Percentiles rank a stretch among this genome's conserved stretches.
Evolutionary conservation across 164 flowering plant species (phyloP).

Genomic region (Taxillus chinensis): DNA sequence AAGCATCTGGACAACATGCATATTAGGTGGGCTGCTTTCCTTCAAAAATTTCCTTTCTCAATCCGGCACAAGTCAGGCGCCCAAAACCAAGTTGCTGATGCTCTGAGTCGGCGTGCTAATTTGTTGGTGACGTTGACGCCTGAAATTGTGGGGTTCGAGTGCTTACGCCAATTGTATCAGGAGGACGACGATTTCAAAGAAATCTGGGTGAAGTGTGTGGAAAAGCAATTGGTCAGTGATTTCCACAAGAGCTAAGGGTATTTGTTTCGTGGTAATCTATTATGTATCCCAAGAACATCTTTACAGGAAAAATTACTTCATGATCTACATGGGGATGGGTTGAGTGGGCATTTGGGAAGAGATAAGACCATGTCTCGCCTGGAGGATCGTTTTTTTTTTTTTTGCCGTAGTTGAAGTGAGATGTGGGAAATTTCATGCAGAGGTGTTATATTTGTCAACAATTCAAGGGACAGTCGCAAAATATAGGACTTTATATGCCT

Average conservation of each 20-base stretch:
- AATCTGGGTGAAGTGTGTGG: not conserved
- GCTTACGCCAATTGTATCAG: not conserved
- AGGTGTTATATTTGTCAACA: constrained; percentile 1
- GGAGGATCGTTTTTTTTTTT: not conserved
- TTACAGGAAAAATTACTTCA: too few relatives aligned
- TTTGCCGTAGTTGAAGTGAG: not conserved
- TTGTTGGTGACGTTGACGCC: too few relatives aligned
- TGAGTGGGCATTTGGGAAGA: too few relatives aligned
- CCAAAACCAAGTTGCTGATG: not conserved
- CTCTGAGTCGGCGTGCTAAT: not conserved
- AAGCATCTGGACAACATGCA: too few relatives aligned
- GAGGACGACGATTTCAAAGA: not conserved
- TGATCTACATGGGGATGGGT: too few relatives aligned
- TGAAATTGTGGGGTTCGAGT: not conserved
- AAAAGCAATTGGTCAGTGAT: not conserved
- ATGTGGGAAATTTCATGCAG: not conserved
- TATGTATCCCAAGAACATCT: too few relatives aligned
- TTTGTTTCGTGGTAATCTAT: too few relatives aligned
- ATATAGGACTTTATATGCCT: constrained; percentile 3
- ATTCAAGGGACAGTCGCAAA: not conserved
- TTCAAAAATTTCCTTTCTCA: too few relatives aligned
- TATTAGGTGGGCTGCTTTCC: too few relatives aligned
- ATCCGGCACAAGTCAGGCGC: not conserved
- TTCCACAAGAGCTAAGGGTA: not conserved
- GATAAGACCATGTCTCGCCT: too few relatives aligned